phyloP scores from a whole-genome alignment of 2,329 filamentous ascomycete species.

The Aspergillus pseudonomiae region DNA sequence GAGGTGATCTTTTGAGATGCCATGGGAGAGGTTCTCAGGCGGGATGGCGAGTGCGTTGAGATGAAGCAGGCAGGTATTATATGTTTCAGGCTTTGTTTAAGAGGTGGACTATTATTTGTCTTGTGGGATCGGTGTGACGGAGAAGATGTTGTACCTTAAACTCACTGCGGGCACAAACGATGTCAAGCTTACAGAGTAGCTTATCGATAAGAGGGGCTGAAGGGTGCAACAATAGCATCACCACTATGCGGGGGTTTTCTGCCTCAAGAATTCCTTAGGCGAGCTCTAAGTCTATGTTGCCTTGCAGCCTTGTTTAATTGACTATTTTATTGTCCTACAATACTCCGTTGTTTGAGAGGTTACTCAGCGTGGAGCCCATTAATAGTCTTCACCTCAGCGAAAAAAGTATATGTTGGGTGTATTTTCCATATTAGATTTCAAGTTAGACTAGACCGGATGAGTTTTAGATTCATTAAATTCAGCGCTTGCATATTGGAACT shows the following conservation, averaged over 20 bases:
- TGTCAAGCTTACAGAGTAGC: constrained; percentile 13
- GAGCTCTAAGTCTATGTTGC: background rate
- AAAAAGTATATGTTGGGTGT: background rate
- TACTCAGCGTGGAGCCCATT: background rate
- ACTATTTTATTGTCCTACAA: background rate
- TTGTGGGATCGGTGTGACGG: constrained; percentile 1
- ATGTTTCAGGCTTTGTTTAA: background rate
- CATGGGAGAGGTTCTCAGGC: constrained; percentile 36
- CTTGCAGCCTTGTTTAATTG: background rate
- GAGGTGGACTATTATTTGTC: background rate
- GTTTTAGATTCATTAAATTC: background rate
- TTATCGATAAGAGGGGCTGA: constrained; percentile 30
- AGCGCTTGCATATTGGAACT: background rate
- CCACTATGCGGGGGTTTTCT: background rate
- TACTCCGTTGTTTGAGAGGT: background rate
- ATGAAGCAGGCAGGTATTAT: background rate
- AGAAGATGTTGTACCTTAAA: constrained; percentile 2
- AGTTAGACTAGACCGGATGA: background rate
- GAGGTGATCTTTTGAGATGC: constrained; percentile 53
- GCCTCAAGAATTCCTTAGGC: background rate
- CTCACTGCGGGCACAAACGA: constrained; percentile 1
- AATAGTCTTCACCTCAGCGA: background rate
- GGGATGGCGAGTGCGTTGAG: background rate
- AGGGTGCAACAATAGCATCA: constrained; percentile 1
- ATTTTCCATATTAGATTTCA: background rate